phyloP scores from a whole-genome alignment of 75 land plant species.

The Ceratopteris richardii region DNA sequence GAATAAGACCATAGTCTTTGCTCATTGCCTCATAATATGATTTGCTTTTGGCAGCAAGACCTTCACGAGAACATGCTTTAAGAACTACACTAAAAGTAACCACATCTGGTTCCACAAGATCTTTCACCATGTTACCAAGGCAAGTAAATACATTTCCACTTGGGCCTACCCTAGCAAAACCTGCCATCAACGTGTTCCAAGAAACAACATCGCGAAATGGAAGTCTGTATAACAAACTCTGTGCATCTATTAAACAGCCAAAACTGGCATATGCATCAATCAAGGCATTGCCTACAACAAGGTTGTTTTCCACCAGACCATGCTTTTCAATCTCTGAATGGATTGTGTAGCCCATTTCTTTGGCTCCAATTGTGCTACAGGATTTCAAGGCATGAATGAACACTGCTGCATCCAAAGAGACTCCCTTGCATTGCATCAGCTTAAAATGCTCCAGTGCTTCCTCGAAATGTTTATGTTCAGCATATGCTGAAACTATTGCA shows the following conservation, averaged over 20 bases:
- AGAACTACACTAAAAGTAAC: slow-evolving; percentile 25
- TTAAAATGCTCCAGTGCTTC: neutral
- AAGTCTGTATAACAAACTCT: slow-evolving; percentile 8
- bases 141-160: slow-evolving; percentile 12
- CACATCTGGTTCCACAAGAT: slow-evolving; percentile 8
- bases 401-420: neutral
- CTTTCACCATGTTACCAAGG: slow-evolving; percentile 14
- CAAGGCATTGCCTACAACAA: slow-evolving; percentile 1
- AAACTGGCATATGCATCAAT: slow-evolving; percentile 29
- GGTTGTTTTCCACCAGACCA: neutral
- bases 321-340: neutral
- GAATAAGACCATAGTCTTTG: slow-evolving; percentile 14
- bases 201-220: slow-evolving; percentile 21
- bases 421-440: neutral
- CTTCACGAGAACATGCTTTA: slow-evolving; percentile 25
- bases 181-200: slow-evolving; percentile 37
- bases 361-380: slow-evolving; percentile 21
- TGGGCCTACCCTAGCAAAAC: slow-evolving; percentile 24
- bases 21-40: slow-evolving; percentile 23
- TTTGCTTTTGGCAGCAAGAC: slow-evolving; percentile 15
- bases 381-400: neutral
- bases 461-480: neutral
- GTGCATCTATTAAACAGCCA: slow-evolving; percentile 10
- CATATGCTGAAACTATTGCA: slow-evolving; percentile 2
- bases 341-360: neutral